These are phyloP conservation scores for Hyphopichia homilentoma DNA, from an alignment of 805 yeast species.

Conservation along the genomic window DNA sequence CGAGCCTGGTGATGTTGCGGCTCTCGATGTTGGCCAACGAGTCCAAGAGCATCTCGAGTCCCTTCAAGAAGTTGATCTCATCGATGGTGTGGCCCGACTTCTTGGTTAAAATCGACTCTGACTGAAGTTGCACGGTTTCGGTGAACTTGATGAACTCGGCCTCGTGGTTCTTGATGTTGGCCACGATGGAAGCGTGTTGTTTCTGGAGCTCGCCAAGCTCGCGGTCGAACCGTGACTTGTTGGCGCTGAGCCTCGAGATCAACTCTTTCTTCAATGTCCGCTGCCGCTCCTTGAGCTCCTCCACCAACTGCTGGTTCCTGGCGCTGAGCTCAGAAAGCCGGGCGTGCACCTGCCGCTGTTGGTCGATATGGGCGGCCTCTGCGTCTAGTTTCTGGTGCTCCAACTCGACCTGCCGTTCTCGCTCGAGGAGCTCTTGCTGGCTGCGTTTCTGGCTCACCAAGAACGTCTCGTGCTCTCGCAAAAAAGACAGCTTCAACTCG, in stretches of 20 bases:
- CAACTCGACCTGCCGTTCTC: background rate
- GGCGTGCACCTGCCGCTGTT: conserved; percentile 1
- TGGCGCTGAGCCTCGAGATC: background rate
- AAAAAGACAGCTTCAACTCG: conserved; percentile 3
- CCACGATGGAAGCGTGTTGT: conserved; percentile 7
- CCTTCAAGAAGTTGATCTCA: conserved; percentile 3
- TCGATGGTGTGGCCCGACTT: background rate
- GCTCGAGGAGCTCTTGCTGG: conserved; percentile 6
- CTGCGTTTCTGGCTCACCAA: conserved; percentile 6
- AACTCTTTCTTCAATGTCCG: background rate
- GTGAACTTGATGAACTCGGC: conserved; percentile 5
- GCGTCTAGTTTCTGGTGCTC: conserved; percentile 1
- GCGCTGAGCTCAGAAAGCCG: conserved; percentile 6
- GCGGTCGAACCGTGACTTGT: background rate
- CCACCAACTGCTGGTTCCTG: conserved; percentile 4
- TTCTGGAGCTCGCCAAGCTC: conserved; percentile 5
- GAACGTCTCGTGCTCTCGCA: conserved; percentile 5
- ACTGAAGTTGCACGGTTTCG: conserved; percentile 1
- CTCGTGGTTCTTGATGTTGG: conserved; percentile 5
- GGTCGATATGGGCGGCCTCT: conserved; percentile 1
- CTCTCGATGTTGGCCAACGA: conserved; percentile 1
- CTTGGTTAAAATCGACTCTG: background rate
- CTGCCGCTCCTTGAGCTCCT: background rate
- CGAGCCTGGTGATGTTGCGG: conserved; percentile 1
- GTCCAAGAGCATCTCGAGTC: conserved; percentile 4